Evolutionary conservation across 306 rosid species (phyloP), one percentile per base, ranked within the genome.

Genomic region (Albizia julibrissin): DNA sequence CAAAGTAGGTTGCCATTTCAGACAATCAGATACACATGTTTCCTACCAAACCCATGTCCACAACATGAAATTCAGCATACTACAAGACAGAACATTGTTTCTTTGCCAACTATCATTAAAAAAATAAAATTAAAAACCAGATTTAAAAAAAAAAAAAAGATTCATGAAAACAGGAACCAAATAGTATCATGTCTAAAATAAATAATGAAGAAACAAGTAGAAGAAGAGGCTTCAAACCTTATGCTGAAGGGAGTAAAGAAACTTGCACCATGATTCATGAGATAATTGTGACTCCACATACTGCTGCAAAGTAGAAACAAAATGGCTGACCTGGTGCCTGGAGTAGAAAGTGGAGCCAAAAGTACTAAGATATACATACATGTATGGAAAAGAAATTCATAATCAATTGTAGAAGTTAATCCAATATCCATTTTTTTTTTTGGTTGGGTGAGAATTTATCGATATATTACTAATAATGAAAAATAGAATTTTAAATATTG

Each of bases 281-380:
- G 98, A 87, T 81, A 93, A 85, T 68, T 95, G 98, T 56, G 99
- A 93, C 86, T 93, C 99, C 74, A 93, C 98, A 80, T 93, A 93
- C 78, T 93, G 97, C 90, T 92, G 98, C 85, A 95, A 83, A 8
- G 97, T 88, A 75, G 91, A 90, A 49, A 93, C 92, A 87, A 95
- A 95, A 86, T 93, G 99, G 89, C 83, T 92, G 91, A 93, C 92
- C 89, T 93, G 92, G 84, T 93, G 96, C 96, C 99, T 95, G 92
- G 33, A 76, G 79, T 61, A 50, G 81, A 80, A 76, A 81, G 24
- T 74, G 50, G 29, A 83, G 15, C 78, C 75, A 46, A 81, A 68
- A 79, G 85, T 84, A 66, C 81, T 77, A 34, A 87, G 56, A 79
- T 27, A 42, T 79, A 71, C 31, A 34, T 49, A 72, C 19, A 82